Percentiles rank a stretch among this genome's conserved stretches.
Conservation (phyloP, 306 rosid genomes). For the Begonia masoniana region DNA sequence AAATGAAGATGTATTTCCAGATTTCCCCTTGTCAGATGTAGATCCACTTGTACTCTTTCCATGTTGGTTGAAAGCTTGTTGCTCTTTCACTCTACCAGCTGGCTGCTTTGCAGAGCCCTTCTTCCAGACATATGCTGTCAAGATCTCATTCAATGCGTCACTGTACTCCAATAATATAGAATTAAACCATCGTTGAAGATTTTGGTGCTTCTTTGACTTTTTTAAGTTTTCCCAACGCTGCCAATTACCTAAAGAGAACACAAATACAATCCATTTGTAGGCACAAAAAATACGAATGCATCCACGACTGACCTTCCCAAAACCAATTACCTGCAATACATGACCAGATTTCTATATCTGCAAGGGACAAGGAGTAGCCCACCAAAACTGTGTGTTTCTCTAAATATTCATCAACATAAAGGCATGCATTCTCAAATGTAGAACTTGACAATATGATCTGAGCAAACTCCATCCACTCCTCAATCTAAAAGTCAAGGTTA, state of each 20-base stretch:
- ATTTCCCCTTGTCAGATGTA: slow-evolving; percentile 26
- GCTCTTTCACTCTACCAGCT: slow-evolving; percentile 30
- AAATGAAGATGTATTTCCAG: slow-evolving; percentile 29
- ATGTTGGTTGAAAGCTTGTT: slow-evolving; percentile 15
- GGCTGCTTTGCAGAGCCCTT: slow-evolving; percentile 42
- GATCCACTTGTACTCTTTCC: slow-evolving; percentile 28
- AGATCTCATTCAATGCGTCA: slow-evolving; percentile 42
- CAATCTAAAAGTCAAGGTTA: slow-evolving; percentile 31
- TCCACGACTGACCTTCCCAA: no score
- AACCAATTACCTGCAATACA: slow-evolving; percentile 56
- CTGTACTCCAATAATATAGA: slow-evolving; percentile 41
- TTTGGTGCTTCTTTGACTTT: slow-evolving; percentile 70
- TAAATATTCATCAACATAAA: slow-evolving; percentile 53
- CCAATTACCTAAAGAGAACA: slow-evolving; percentile 46
- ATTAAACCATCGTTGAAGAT: slow-evolving; percentile 76
- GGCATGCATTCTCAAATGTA: slow-evolving; percentile 75
- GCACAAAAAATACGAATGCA: no score
- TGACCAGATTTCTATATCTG: slow-evolving; percentile 83
- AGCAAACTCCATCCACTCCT: slow-evolving; percentile 73
- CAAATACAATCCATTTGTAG: slow-evolving; percentile 1
- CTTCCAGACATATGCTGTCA: slow-evolving; percentile 40
- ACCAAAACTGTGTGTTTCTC: slow-evolving; percentile 47
- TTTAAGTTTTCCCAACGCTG: slow-evolving; percentile 93
- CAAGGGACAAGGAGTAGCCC: slow-evolving; percentile 47
- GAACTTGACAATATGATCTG: slow-evolving; percentile 59